Conservation (phyloP, 306 rosid genomes). For the Amphicarpaea edgeworthii region DNA sequence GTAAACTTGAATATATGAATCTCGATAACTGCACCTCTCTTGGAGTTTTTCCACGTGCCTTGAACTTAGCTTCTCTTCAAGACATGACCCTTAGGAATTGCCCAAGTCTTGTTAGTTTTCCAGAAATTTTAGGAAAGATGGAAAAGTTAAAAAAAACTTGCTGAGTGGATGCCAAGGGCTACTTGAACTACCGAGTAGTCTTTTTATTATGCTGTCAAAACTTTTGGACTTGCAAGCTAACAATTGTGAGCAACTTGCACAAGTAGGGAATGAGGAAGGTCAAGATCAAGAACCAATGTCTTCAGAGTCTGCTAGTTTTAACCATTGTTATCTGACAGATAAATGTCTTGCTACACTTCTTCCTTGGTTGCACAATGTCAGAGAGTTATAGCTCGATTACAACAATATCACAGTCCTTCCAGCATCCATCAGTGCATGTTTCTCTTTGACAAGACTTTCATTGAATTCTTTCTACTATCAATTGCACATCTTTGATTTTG, state of each 20-base stretch:
- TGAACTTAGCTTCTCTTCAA: not conserved
- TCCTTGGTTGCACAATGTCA: not conserved
- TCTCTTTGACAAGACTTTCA: not conserved
- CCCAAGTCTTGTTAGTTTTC: not conserved
- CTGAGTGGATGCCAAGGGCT: too few species aligned
- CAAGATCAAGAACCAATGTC: too few species aligned
- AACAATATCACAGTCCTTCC: constrained; percentile 31
- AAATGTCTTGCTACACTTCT: not conserved
- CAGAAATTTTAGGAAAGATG: constrained; percentile 32
- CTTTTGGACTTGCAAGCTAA: too few species aligned
- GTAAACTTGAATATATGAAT: too few species aligned
- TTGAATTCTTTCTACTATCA: not conserved
- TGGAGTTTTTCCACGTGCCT: not conserved
- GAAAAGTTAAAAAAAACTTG: too few species aligned
- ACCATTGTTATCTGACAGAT: not conserved
- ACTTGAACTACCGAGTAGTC: too few species aligned
- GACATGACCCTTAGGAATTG: not conserved
- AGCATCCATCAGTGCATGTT: not conserved
- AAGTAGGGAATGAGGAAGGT: too few species aligned
- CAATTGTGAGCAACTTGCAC: too few species aligned
- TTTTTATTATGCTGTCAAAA: too few species aligned
- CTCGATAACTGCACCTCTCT: not conserved
- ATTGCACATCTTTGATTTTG: not conserved
- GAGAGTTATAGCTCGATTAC: not conserved
- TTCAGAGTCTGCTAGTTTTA: not conserved